Evolutionary conservation across 192 early-diverging fungal species (phyloP).

Genomic region (Gamsiella multidivaricata): DNA sequence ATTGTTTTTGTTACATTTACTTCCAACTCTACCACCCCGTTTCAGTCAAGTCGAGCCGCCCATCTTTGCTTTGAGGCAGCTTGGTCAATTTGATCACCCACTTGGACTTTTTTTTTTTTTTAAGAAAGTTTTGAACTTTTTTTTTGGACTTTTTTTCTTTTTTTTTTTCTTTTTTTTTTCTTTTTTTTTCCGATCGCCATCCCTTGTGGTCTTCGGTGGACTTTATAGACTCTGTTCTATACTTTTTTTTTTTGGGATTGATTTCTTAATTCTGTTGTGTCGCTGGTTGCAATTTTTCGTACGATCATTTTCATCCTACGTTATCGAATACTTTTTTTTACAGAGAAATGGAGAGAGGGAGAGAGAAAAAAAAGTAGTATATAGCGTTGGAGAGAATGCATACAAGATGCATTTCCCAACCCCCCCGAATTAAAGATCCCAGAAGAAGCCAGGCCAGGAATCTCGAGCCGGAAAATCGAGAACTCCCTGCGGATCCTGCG

Average conservation of each 20-base stretch:
- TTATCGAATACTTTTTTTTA: background rate
- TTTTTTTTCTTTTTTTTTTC: conserved; percentile 17
- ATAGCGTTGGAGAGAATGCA: background rate
- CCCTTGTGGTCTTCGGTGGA: background rate
- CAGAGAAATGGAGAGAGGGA: conserved; percentile 19
- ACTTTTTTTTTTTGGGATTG: conserved; percentile 5
- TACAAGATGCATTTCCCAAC: conserved; percentile 10
- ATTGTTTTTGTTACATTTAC: background rate
- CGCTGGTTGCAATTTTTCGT: conserved; percentile 11
- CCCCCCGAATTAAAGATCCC: conserved; percentile 41
- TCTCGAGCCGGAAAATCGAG: conserved; percentile 48
- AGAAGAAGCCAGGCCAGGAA: conserved; percentile 34
- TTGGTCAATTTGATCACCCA: conserved; percentile 1
- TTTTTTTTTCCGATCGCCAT: conserved; percentile 3
- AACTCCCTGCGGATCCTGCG: conserved; percentile 22
- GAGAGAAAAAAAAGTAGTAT: conserved; percentile 11
- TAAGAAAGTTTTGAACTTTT: background rate
- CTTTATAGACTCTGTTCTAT: background rate
- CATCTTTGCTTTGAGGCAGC: background rate
- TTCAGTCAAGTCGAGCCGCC: conserved; percentile 7
- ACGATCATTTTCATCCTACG: conserved; percentile 6
- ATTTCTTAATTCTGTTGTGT: conserved; percentile 28
- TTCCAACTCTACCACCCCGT: conserved; percentile 7
- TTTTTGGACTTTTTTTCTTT: conserved; percentile 11
- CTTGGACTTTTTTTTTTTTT: conserved; percentile 21